phyloP scores from a whole-genome alignment of 2,329 filamentous ascomycete genomes.

The Achaetomium macrosporum region DNA sequence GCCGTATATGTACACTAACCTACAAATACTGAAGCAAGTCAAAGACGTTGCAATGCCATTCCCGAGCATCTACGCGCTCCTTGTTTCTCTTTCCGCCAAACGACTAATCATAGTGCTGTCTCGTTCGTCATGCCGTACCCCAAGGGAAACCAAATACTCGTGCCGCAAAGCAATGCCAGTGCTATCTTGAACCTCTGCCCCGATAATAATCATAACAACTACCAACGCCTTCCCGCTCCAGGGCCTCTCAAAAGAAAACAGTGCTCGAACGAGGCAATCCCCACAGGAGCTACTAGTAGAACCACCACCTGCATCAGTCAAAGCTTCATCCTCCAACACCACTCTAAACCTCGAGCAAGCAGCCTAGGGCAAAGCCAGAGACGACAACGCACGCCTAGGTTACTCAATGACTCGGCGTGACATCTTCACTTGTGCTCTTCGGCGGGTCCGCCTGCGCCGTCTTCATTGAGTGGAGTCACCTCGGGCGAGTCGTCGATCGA shows the following conservation, averaged over 20 bases:
- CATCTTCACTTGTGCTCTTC: not conserved
- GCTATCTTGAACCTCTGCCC: not conserved
- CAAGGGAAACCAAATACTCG: not conserved
- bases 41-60: not conserved
- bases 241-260: not conserved
- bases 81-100: not conserved
- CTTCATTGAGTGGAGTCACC: slow-evolving; percentile 5
- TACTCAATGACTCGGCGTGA: not conserved
- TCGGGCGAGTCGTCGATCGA: slow-evolving; percentile 30
- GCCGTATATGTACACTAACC: not conserved
- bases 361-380: too few species aligned
- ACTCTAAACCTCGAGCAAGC: too few species aligned
- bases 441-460: slow-evolving; percentile 8
- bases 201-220: not conserved
- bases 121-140: not conserved
- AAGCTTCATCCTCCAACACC: too few species aligned
- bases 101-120: not conserved
- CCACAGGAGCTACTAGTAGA: too few species aligned
- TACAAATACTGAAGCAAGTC: slow-evolving; percentile 3
- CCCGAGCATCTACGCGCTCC: slow-evolving; percentile 1
- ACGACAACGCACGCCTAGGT: not conserved
- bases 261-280: too few species aligned
- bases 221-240: not conserved
- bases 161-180: not conserved
- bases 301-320: too few species aligned